phyloP scores from a whole-genome alignment of 345 rosid species.

The Hibiscus tridactylites region DNA sequence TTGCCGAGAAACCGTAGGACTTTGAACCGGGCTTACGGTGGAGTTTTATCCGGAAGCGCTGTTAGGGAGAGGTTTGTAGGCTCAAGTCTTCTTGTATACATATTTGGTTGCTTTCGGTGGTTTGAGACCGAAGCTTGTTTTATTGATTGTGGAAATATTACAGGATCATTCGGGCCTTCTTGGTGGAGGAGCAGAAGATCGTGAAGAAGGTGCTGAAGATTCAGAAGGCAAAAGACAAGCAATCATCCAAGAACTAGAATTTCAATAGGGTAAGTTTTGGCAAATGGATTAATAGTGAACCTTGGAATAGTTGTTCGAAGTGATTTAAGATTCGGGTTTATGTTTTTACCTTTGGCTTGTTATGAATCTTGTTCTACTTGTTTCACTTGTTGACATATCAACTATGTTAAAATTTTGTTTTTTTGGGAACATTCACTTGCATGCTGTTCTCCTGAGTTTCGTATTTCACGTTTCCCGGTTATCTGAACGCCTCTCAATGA shows the following conservation, averaged over 20 bases:
- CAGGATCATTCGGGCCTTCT: constrained; percentile 70
- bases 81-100: not conserved
- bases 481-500: not conserved
- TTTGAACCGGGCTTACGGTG: constrained; percentile 86
- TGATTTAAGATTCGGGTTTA: not conserved
- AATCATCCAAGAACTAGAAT: constrained; percentile 9
- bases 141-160: not conserved
- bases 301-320: not conserved
- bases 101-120: not conserved
- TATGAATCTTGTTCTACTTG: not conserved
- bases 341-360: not conserved
- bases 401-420: constrained; percentile 4
- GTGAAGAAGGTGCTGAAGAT: constrained; percentile 36
- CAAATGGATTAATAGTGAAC: not conserved
- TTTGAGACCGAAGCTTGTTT: not conserved
- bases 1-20: constrained; percentile 71
- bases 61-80: constrained; percentile 69
- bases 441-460: not conserved
- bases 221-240: constrained; percentile 14
- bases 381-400: constrained; percentile 8
- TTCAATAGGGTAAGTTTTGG: not conserved
- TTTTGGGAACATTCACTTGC: not conserved
- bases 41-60: constrained; percentile 77
- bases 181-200: constrained; percentile 82
- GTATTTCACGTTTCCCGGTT: not conserved